Conservation (phyloP, 78 protist genomes). For the Dictyostelium firmibasis region DNA sequence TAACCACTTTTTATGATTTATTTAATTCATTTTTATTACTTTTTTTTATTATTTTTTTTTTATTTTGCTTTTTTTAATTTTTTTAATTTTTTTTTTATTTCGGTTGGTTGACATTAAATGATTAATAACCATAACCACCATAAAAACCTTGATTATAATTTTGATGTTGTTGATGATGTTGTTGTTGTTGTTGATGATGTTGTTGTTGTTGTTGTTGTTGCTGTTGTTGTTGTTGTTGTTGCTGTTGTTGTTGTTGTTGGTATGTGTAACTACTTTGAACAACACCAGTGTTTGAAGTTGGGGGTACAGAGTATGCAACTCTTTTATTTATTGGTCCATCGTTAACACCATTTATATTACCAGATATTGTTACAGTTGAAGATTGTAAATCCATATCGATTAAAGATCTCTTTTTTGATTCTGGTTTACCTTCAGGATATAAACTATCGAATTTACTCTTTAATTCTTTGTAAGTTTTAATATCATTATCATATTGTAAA, state of each 20-base stretch:
- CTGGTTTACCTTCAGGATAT: slow-evolving; percentile 5
- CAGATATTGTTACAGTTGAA: neutral
- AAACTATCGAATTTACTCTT: neutral
- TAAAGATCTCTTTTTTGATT: neutral
- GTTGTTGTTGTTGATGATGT: neutral
- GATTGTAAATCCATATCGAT: neutral
- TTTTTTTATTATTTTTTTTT: no score
- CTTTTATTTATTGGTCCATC: neutral
- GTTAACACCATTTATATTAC: neutral
- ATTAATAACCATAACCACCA: neutral
- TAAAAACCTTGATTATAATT: neutral
- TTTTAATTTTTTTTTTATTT: no score
- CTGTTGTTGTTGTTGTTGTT: neutral
- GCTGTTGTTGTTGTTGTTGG: neutral
- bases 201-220: neutral
- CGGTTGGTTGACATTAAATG: no score
- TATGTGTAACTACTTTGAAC: neutral
- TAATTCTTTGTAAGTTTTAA: neutral
- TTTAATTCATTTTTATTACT: no score
- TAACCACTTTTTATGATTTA: no score
- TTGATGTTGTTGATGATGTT: neutral
- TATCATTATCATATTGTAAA: neutral
- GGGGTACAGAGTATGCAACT: neutral
- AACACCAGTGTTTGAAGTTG: neutral
- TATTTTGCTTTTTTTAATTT: no score